A percentile compares a stretch with the other conserved stretches of the same genome.
Evolutionary conservation across 257 asterid species (phyloP).

Genomic region (Paraleonurus japonicus): DNA sequence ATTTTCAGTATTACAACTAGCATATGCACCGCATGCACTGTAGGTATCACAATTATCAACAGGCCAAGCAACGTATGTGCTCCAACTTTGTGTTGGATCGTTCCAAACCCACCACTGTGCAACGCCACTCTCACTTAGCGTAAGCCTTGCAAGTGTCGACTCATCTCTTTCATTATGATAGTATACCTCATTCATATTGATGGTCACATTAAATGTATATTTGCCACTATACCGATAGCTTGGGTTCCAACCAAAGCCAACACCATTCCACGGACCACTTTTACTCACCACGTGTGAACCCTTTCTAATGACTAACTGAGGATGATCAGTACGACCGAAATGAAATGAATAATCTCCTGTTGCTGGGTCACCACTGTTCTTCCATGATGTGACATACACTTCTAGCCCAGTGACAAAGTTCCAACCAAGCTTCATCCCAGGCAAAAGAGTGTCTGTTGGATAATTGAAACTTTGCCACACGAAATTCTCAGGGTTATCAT

Average conservation of each 20-base stretch:
- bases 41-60: conserved; percentile 37
- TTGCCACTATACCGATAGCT: neutral
- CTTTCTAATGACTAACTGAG: conserved; percentile 12
- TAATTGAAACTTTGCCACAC: conserved; percentile 28
- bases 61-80: conserved; percentile 16
- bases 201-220: neutral
- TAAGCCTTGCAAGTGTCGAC: conserved; percentile 25
- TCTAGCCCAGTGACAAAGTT: neutral
- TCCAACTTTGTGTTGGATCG: conserved; percentile 29
- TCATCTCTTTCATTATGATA: conserved; percentile 7
- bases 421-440: conserved; percentile 44
- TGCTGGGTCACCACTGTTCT: conserved; percentile 36
- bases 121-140: conserved; percentile 18
- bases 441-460: conserved; percentile 45
- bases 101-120: conserved; percentile 35
- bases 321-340: conserved; percentile 21
- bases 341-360: conserved; percentile 23
- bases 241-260: conserved; percentile 38
- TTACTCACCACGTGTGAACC: neutral
- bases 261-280: conserved; percentile 47
- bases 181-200: conserved; percentile 10
- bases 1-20: conserved; percentile 10
- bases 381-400: conserved; percentile 38
- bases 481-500: neutral
- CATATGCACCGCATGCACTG: conserved; percentile 29